Base-by-base conservation (phyloP, 192 early-diverging fungal species). In the Powellomyces hirtus region DNA sequence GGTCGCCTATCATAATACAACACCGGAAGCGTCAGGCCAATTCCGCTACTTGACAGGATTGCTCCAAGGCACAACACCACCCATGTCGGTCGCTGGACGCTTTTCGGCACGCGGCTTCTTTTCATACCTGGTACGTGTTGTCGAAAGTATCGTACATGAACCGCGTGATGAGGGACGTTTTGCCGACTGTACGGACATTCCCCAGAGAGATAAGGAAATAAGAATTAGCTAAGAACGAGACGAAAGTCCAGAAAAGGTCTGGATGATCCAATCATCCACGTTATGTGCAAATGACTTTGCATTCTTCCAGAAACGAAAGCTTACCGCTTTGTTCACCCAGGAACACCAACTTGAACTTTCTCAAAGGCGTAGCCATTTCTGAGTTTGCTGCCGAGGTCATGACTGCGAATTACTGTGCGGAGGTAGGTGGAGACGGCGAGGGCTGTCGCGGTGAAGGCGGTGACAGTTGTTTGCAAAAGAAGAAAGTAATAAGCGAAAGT, bases 91-190 rank as follows among this genome's bases (percentile, higher is more conserved):
- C 40, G 35, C 36, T 26, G 57, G 52, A 14, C 16, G 52, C 27
- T 53, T 31, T 27, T 16, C 14, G 31, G 24, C 26, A 52, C 52
- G 11, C 63, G 75, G 77, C n/a, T 49, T 14, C 26, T 18, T 14
- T 49, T 49, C n/a, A 2, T 49, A 49, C 46, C 68, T 84, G 94
- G 80, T 99, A 98, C 36, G 94, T 94, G 68, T 94, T 95, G 86
- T 99, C 96, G 75, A 99, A 99, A n/a, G 94, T 98, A 71, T 99
- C 97, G 76, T 99, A 98, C 96, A 99, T 99, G 80, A 99, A 99
- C 30, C 97, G 88, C 18, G 96, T 99, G 67, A 99, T 98, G 46
- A 99, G 87, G 10, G 96, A 98, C 1, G 97, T 99, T 75, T 99
- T 98, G 34, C 96, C 96, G 26, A 97, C 95, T 95, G 78, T 50